Conservation (phyloP, 345 rosid species). For the Ceriops decandra region DNA sequence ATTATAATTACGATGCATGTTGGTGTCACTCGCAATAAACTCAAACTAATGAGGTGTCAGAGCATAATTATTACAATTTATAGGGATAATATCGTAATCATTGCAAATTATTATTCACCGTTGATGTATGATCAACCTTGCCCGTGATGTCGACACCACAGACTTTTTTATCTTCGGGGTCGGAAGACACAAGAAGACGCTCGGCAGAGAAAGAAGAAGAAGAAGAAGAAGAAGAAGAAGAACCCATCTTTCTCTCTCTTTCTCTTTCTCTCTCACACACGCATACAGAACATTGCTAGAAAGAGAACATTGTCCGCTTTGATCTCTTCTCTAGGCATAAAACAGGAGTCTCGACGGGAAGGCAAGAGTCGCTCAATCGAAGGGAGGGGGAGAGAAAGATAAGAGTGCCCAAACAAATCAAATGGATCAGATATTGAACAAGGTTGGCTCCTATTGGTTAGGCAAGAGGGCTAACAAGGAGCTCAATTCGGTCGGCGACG, state of each 20-base stretch:
- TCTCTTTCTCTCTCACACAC: not conserved
- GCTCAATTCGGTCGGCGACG: constrained; percentile 79
- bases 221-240: too few relatives aligned
- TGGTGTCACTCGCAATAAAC: too few relatives aligned
- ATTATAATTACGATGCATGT: too few relatives aligned
- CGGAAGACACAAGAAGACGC: too few relatives aligned
- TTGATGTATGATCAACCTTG: too few relatives aligned
- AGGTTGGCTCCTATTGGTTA: constrained; percentile 86
- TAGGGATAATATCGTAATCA: too few relatives aligned
- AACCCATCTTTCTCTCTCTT: not conserved
- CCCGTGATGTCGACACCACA: too few relatives aligned
- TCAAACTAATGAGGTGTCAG: too few relatives aligned
- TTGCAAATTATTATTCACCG: too few relatives aligned
- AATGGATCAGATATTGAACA: constrained; percentile 91
- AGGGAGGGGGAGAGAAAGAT: not conserved
- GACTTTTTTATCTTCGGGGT: too few relatives aligned
- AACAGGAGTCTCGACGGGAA: not conserved
- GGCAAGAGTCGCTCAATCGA: not conserved
- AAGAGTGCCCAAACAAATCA: not conserved
- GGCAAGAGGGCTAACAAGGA: constrained; percentile 73
- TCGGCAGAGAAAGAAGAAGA: too few relatives aligned
- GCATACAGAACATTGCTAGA: not conserved
- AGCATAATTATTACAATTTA: too few relatives aligned
- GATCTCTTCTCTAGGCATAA: not conserved
- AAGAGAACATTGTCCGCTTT: not conserved